A percentile compares a stretch with the other conserved stretches of the same genome.
phyloP scores from a whole-genome alignment of 2,329 filamentous ascomycete species.

The Basipetospora chlamydospora region DNA sequence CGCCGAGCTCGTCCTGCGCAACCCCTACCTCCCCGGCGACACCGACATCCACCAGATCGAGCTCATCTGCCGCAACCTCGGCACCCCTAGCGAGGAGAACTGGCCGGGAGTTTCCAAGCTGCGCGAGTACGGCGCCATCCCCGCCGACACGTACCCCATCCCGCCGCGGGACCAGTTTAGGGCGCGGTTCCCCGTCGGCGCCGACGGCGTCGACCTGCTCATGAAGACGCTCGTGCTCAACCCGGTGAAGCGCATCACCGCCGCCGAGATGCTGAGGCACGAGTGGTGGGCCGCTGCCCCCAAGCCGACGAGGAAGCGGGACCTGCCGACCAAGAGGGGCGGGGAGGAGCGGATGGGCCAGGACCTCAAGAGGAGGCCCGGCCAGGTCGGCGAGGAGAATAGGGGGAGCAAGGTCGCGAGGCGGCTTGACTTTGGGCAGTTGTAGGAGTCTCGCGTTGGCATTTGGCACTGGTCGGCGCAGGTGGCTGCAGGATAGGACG shows the following conservation, averaged over 20 bases:
- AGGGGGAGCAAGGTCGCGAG: constrained; percentile 64
- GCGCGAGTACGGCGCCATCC: constrained; percentile 57
- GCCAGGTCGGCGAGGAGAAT: constrained; percentile 17
- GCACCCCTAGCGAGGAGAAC: constrained; percentile 83
- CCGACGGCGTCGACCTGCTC: constrained; percentile 73
- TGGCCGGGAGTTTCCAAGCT: constrained; percentile 85
- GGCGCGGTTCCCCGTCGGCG: constrained; percentile 63
- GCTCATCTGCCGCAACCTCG: constrained; percentile 71
- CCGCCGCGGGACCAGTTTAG: constrained; percentile 59
- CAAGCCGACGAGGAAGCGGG: constrained; percentile 64
- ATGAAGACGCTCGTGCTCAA: constrained; percentile 76
- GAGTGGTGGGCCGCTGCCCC: constrained; percentile 78
- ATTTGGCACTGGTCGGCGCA: background rate
- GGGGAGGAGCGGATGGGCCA: constrained; percentile 64
- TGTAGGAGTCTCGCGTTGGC: background rate
- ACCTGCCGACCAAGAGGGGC: constrained; percentile 64
- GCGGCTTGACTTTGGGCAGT: constrained; percentile 59
- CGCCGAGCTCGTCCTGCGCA: constrained; percentile 72
- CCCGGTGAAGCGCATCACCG: constrained; percentile 70
- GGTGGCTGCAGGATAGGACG: background rate
- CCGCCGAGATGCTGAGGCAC: constrained; percentile 64
- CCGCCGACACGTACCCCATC: constrained; percentile 43
- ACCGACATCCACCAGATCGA: constrained; percentile 77
- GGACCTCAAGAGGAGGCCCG: constrained; percentile 61
- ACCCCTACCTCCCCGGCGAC: constrained; percentile 70